Conservation (phyloP, 2,329 filamentous ascomycete species). For the Ophiosphaerella herpotricha region DNA sequence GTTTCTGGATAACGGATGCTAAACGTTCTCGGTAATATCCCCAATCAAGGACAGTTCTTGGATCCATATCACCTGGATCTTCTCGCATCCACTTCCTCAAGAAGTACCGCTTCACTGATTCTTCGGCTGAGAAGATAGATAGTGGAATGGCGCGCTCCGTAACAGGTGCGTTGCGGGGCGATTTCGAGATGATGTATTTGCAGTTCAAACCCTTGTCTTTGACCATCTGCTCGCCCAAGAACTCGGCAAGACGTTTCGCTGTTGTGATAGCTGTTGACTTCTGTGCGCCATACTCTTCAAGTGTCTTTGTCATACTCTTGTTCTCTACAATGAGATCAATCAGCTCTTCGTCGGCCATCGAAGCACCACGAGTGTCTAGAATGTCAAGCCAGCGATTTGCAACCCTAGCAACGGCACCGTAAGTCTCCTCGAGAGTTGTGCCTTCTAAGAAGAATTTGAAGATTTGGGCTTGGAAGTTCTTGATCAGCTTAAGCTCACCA, state of each 20-base stretch:
- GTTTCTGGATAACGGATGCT: constrained; percentile 96
- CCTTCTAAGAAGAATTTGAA: constrained; percentile 99
- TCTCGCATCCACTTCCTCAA: constrained; percentile 95
- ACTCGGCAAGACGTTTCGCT: constrained; percentile 90
- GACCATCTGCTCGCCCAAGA: constrained; percentile 96
- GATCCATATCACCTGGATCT: constrained; percentile 88
- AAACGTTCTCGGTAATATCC: constrained; percentile 95
- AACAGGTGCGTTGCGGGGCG: constrained; percentile 84
- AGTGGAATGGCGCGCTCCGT: constrained; percentile 94
- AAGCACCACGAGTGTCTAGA: constrained; percentile 82
- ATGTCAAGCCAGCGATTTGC: constrained; percentile 98
- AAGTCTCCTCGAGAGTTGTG: constrained; percentile 83
- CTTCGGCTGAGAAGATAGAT: constrained; percentile 94
- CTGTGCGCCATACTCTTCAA: constrained; percentile 93
- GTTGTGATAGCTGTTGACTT: constrained; percentile 99
- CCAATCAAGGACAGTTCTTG: constrained; percentile 90
- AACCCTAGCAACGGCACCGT: constrained; percentile 87
- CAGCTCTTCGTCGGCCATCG: constrained; percentile 91
- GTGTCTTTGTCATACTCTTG: constrained; percentile 93
- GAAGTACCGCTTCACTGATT: constrained; percentile 84
- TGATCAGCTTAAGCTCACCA: constrained; percentile 98
- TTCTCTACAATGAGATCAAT: constrained; percentile 99
- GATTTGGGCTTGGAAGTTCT: constrained; percentile 98
- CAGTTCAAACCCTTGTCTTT: constrained; percentile 99
- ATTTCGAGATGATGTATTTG: constrained; percentile 97